Conservation (phyloP, 1,139 yeast genomes). For the Debaryomyces sp. region DNA sequence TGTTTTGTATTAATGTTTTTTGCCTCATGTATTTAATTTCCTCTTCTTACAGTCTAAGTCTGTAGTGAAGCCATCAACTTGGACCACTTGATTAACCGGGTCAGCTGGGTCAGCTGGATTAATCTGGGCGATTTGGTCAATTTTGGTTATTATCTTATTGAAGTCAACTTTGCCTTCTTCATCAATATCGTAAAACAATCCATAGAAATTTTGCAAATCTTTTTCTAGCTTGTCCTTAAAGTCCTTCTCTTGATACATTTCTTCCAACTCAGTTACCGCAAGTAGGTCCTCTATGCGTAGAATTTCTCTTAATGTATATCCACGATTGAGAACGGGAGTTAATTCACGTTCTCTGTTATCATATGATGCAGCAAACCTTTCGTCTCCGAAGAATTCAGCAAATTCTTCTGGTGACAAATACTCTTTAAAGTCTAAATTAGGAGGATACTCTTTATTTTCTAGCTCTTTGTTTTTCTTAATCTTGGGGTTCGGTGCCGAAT, state of each 20-base stretch:
- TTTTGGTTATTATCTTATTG: constrained; percentile 19
- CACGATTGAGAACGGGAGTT: constrained; percentile 30
- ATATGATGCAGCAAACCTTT: constrained; percentile 19
- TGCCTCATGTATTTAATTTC: not conserved
- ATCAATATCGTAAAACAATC: constrained; percentile 34
- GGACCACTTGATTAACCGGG: not conserved
- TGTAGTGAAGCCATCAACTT: not conserved
- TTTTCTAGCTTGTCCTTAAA: constrained; percentile 17
- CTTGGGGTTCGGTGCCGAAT: constrained; percentile 80
- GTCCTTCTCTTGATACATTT: constrained; percentile 12
- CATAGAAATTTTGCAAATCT: constrained; percentile 29
- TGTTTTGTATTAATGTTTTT: not conserved
- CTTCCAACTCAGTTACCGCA: constrained; percentile 25
- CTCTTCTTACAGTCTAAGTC: constrained; percentile 9
- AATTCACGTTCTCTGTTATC: constrained; percentile 24
- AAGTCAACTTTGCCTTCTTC: constrained; percentile 30
- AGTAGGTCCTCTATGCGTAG: constrained; percentile 20
- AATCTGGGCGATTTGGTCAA: constrained; percentile 11
- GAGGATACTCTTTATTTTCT: constrained; percentile 66
- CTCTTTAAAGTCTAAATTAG: constrained; percentile 25
- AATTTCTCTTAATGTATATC: constrained; percentile 29
- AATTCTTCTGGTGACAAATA: constrained; percentile 29
- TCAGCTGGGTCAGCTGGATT: not conserved
- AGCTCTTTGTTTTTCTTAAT: constrained; percentile 75
- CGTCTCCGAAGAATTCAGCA: constrained; percentile 28